Evolutionary conservation across 805 yeast genomes (phyloP).

Genomic region (Wickerhamiella alocasiicola): DNA sequence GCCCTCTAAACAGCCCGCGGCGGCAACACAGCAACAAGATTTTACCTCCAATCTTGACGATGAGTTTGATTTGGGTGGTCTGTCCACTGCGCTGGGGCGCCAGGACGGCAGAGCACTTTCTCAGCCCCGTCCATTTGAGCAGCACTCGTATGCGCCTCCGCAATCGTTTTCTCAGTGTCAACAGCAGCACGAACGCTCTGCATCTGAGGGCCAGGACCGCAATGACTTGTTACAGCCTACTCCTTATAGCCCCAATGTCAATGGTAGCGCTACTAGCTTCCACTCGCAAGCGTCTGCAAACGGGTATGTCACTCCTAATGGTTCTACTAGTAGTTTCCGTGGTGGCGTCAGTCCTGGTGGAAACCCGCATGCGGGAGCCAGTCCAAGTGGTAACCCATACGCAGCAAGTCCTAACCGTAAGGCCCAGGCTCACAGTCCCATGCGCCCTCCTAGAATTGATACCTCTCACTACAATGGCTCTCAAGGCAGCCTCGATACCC

Average conservation of each 20-base stretch:
- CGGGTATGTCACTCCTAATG: background rate
- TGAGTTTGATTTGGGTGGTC: background rate
- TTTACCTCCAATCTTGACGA: background rate
- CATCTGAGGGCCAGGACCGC: slow-evolving; percentile 27
- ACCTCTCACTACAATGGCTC: background rate
- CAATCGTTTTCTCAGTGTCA: slow-evolving; percentile 1
- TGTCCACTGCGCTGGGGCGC: too few species aligned
- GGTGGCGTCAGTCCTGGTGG: background rate
- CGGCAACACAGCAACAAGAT: background rate
- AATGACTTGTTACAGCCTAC: slow-evolving; percentile 19
- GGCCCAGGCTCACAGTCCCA: background rate
- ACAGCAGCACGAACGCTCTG: slow-evolving; percentile 23
- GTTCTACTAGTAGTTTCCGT: background rate
- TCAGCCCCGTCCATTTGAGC: slow-evolving; percentile 9
- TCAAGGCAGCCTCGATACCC: background rate
- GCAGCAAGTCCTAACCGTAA: too few species aligned
- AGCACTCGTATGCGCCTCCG: slow-evolving; percentile 5
- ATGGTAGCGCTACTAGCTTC: slow-evolving; percentile 3
- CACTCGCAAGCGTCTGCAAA: background rate
- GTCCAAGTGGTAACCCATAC: too few species aligned
- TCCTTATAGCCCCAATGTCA: slow-evolving; percentile 5
- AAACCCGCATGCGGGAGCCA: too few species aligned
- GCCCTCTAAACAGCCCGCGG: slow-evolving; percentile 7
- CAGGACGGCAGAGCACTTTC: slow-evolving; percentile 9
- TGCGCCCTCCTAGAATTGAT: slow-evolving; percentile 4